Base-by-base conservation (phyloP, 2,329 filamentous ascomycete species). In the Aspergillus cejpii region DNA sequence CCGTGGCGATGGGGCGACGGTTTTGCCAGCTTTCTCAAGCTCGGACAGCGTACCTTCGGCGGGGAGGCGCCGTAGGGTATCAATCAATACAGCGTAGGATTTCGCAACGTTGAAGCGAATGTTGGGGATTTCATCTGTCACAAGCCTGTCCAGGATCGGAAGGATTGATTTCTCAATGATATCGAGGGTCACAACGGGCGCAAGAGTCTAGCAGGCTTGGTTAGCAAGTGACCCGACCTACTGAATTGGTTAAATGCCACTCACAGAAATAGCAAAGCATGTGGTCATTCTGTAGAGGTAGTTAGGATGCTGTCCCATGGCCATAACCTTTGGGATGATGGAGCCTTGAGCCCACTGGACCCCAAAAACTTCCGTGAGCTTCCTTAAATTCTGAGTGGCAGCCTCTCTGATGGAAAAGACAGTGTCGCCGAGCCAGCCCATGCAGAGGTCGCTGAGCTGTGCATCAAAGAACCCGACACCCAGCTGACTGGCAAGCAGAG, bases 221-320 rank as follows among this genome's bases (percentile, higher is more conserved):
- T 71, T 59, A 65, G 54, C 41, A 45, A 37, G 24, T 39, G 52
- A 47, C 53, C 23, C 3, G 12, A 21, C 45, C 31, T 50, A 21
- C 21, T n/a, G 29, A 26, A 17, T 8, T 33, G 26, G 34, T 38
- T n/a, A 3, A 4, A 14, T 15, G 29, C 8, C 24, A 79, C 87
- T 76, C 78, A 98, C 92, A 59, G 89, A 91, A 56, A 98, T 94
- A 51, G 92, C 92, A 68, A 98, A 98, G 74, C 91, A 97, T n/a
- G 92, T 98, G 7, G 92, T 98, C 92, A 98, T 98, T 66, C 92
- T 81, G 78, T 98, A 98, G 42, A 98, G 84, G 68, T 98, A 98
- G 74, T 98, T 98, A 50, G 91, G 88, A 67, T 98, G 92, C 64
- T 88, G 87, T 48, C 92, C 92, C 92, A 98, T 97, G 28, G 86